These are phyloP conservation scores for Sporothrix pseudoabietina DNA, from an alignment of 2,329 filamentous ascomycete genomes.

Conservation along the genomic window DNA sequence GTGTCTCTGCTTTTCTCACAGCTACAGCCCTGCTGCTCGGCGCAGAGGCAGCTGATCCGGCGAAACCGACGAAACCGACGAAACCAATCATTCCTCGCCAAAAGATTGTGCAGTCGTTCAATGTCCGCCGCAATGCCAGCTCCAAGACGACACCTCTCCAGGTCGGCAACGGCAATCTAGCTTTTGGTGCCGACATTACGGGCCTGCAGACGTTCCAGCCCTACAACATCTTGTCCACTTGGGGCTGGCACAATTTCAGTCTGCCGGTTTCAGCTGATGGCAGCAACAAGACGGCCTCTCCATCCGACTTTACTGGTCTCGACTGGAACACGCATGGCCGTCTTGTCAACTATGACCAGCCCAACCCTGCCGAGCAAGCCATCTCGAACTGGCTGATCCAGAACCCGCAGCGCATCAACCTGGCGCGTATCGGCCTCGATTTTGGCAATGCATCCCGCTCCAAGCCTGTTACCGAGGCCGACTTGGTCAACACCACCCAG, in stretches of 20 bases:
- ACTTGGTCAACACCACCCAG: conserved; percentile 47
- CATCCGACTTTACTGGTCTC: conserved; percentile 46
- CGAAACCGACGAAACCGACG: conserved; percentile 13
- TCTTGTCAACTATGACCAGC: conserved; percentile 48
- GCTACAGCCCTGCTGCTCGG: conserved; percentile 13
- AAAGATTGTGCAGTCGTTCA: conserved; percentile 47
- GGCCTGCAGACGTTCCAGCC: conserved; percentile 52
- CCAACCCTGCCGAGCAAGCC: conserved; percentile 46
- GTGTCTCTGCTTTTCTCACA: background rate
- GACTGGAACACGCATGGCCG: conserved; percentile 50
- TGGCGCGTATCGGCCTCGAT: conserved; percentile 52
- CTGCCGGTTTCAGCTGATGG: conserved; percentile 42
- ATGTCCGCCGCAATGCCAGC: conserved; percentile 51
- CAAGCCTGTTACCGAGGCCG: conserved; percentile 44
- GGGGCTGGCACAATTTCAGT: conserved; percentile 55
- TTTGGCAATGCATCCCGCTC: conserved; percentile 43
- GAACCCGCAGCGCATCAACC: conserved; percentile 56
- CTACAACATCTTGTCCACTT: conserved; percentile 52
- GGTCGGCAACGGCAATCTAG: conserved; percentile 54
- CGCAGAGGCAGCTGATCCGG: background rate
- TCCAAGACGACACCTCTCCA: conserved; percentile 55
- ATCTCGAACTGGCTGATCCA: conserved; percentile 49
- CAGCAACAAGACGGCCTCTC: conserved; percentile 41
- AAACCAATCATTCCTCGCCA: conserved; percentile 39
- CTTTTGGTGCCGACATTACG: conserved; percentile 52